phyloP scores from a whole-genome alignment of 1,284 basidiomycete genomes.

The Cystobasidiaceae sp. region DNA sequence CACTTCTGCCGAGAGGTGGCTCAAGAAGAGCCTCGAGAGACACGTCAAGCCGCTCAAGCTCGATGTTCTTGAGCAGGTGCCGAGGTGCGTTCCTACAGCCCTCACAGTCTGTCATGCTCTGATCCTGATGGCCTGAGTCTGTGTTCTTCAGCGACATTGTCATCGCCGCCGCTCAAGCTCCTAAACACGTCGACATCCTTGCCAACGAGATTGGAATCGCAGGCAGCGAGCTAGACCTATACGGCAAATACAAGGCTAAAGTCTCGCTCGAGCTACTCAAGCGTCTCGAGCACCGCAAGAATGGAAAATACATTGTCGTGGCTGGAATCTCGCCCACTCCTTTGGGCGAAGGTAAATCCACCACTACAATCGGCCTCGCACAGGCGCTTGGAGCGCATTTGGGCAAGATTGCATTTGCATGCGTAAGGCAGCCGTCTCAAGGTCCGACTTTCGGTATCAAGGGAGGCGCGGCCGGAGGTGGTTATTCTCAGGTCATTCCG shows the following conservation, averaged over 20 bases:
- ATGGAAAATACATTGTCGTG: conserved; percentile 96
- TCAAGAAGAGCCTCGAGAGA: conserved; percentile 61
- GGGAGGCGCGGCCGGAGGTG: conserved; percentile 95
- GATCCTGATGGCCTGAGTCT: not conserved
- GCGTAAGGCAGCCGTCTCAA: conserved; percentile 97
- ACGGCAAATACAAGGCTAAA: conserved; percentile 96
- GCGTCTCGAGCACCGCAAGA: conserved; percentile 73
- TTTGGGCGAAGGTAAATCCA: conserved; percentile 96
- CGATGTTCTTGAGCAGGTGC: conserved; percentile 74
- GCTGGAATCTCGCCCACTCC: conserved; percentile 97
- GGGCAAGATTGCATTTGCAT: conserved; percentile 87
- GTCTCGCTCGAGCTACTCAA: conserved; percentile 85
- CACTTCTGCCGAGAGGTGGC: conserved; percentile 73
- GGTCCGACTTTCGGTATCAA: conserved; percentile 99
- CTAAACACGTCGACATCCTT: conserved; percentile 78
- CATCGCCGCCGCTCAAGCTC: conserved; percentile 90
- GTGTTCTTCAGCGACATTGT: conserved; percentile 71
- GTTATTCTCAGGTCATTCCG: conserved; percentile 92
- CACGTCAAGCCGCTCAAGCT: conserved; percentile 72
- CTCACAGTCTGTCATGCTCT: not conserved
- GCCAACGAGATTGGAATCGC: conserved; percentile 85
- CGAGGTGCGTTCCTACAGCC: conserved; percentile 48
- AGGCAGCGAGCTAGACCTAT: conserved; percentile 83
- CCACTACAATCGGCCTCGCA: conserved; percentile 94
- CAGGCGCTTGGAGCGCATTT: conserved; percentile 95